Percentiles rank a stretch among this genome's conserved stretches.
phyloP scores from a whole-genome alignment of 768 basidiomycete species.

The Mycena rebaudengoi region DNA sequence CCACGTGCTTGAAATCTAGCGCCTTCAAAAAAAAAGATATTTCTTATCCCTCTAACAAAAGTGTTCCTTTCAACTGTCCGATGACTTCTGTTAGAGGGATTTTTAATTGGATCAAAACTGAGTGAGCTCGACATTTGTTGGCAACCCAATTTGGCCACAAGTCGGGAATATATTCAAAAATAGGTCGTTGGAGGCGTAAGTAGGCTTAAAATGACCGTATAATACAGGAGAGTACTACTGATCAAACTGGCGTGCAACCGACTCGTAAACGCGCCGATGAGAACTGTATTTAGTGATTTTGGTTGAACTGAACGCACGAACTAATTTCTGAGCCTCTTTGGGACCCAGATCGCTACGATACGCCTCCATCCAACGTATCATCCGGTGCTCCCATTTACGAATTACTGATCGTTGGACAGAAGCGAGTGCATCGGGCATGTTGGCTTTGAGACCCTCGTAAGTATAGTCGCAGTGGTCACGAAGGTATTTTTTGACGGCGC shows the following conservation, averaged over 20 bases:
- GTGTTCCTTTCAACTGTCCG: too few species aligned
- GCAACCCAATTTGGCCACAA: neutral
- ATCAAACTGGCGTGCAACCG: slow-evolving; percentile 14
- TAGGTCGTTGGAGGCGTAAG: neutral
- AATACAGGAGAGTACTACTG: slow-evolving; percentile 5
- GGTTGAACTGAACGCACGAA: slow-evolving; percentile 29
- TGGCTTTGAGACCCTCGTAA: slow-evolving; percentile 1
- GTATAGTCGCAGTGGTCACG: slow-evolving; percentile 20
- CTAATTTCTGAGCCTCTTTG: slow-evolving; percentile 27
- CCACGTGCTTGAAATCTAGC: too few species aligned
- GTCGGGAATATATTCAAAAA: neutral
- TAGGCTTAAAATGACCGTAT: slow-evolving; percentile 9
- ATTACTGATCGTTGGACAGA: slow-evolving; percentile 23
- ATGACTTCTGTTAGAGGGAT: too few species aligned
- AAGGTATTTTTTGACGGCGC: slow-evolving; percentile 8
- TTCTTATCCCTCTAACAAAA: too few species aligned
- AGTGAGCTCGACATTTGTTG: neutral
- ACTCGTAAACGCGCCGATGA: slow-evolving; percentile 30
- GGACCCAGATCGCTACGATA: slow-evolving; percentile 20
- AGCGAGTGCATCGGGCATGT: slow-evolving; percentile 23
- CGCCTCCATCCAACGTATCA: slow-evolving; percentile 23
- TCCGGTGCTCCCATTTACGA: slow-evolving; percentile 32
- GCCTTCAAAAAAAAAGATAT: too few species aligned
- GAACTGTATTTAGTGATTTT: slow-evolving; percentile 31
- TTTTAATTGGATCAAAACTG: neutral